Percentiles rank a stretch among this genome's conserved stretches.
These are phyloP conservation scores for Amoebophrya sp. DNA, from an alignment of 169 alveolate species.

Conservation along the genomic window DNA sequence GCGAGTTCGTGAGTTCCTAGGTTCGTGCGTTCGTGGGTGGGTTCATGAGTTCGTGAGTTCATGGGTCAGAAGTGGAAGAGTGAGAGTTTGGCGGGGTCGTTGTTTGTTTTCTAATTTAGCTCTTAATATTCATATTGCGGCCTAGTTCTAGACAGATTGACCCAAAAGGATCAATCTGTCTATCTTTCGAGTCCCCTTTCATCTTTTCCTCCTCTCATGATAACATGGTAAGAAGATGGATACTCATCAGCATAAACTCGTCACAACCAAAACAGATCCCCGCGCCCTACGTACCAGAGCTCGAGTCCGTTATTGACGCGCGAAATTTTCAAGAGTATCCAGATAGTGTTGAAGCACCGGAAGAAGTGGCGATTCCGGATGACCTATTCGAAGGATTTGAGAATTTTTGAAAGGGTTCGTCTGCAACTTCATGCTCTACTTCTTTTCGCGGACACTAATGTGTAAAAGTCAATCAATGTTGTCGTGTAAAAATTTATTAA, in stretches of 20 bases:
- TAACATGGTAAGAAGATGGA: background rate
- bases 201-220: no score
- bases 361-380: background rate
- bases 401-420: background rate
- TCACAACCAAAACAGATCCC: background rate
- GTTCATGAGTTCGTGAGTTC: no score
- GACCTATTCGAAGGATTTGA: constrained; percentile 1
- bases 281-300: background rate
- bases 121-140: background rate
- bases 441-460: no score
- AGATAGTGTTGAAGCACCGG: background rate
- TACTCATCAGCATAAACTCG: background rate
- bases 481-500: no score
- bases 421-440: no score
- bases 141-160: background rate
- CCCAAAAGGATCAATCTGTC: no score
- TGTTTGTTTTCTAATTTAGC: background rate
- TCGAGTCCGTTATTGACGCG: background rate
- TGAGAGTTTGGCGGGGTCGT: no score
- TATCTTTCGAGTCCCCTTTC: no score
- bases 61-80: no score
- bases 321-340: background rate
- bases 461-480: no score
- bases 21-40: no score
- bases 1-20: no score